A percentile compares a stretch with the other conserved stretches of the same genome.
These are phyloP conservation scores for Plantago major DNA, from an alignment of 257 asterid genomes.

Conservation along the genomic window DNA sequence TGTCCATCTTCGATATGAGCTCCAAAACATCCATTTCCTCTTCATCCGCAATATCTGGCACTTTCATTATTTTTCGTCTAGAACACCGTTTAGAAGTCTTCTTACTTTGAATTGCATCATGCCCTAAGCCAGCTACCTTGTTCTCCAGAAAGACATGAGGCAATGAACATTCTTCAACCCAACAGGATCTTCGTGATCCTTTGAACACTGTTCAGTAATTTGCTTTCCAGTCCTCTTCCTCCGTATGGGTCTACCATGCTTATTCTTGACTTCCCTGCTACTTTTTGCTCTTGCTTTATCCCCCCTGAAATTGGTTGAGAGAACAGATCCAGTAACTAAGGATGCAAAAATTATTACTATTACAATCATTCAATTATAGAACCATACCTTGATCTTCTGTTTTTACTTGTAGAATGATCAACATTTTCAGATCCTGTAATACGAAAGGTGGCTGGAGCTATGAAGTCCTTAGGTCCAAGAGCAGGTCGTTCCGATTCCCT, in stretches of 20 bases:
- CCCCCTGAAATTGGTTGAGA: slow-evolving; percentile 29
- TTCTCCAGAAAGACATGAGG: too few species aligned
- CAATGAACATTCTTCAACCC: slow-evolving; percentile 20
- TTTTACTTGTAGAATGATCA: slow-evolving; percentile 30
- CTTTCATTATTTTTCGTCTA: slow-evolving; percentile 25
- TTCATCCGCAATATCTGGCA: slow-evolving; percentile 17
- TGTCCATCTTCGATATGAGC: slow-evolving; percentile 17
- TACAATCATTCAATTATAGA: background rate
- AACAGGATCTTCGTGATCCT: slow-evolving; percentile 11
- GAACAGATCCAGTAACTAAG: slow-evolving; percentile 21
- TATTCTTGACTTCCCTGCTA: slow-evolving; percentile 29
- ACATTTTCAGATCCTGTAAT: slow-evolving; percentile 37
- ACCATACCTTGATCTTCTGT: slow-evolving; percentile 47
- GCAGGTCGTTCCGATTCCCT: slow-evolving; percentile 83
- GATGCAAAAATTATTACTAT: slow-evolving; percentile 1
- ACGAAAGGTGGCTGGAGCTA: slow-evolving; percentile 29
- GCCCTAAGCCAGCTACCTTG: background rate
- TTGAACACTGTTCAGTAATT: slow-evolving; percentile 2
- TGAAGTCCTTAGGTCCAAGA: slow-evolving; percentile 72
- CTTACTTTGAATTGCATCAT: slow-evolving; percentile 19
- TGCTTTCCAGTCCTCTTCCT: slow-evolving; percentile 18
- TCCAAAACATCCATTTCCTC: slow-evolving; percentile 21
- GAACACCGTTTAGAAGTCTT: slow-evolving; percentile 37
- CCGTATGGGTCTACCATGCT: slow-evolving; percentile 14
- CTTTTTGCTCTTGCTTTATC: slow-evolving; percentile 23